phyloP scores from a whole-genome alignment of 768 basidiomycete genomes.

The Favolaschia claudopus region DNA sequence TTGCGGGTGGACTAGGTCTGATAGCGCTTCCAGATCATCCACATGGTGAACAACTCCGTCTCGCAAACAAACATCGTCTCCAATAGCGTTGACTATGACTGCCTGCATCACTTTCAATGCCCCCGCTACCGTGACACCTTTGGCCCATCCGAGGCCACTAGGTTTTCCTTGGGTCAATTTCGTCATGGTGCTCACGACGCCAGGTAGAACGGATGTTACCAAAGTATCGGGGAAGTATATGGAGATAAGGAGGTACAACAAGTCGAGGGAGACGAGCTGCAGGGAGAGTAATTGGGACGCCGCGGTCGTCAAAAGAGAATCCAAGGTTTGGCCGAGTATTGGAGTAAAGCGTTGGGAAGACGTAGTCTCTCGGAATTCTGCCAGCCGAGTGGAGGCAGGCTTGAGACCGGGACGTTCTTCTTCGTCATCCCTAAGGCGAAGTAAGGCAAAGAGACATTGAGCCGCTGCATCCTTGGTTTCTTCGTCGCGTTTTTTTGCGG shows the following conservation, averaged over 20 bases:
- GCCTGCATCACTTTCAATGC: slow-evolving; percentile 65
- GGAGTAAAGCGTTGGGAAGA: slow-evolving; percentile 66
- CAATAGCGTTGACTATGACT: slow-evolving; percentile 63
- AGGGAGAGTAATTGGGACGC: slow-evolving; percentile 65
- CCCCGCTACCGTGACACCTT: slow-evolving; percentile 69
- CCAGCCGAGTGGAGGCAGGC: slow-evolving; percentile 38
- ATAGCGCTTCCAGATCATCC: slow-evolving; percentile 71
- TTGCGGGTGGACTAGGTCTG: slow-evolving; percentile 38
- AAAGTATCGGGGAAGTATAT: slow-evolving; percentile 61
- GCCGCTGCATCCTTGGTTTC: slow-evolving; percentile 84
- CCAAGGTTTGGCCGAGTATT: slow-evolving; percentile 83
- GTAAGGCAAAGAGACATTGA: slow-evolving; percentile 66
- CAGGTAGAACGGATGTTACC: slow-evolving; percentile 79
- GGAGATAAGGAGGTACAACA: slow-evolving; percentile 63
- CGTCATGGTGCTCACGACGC: slow-evolving; percentile 79
- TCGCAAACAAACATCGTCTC: slow-evolving; percentile 69
- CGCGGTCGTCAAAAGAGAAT: slow-evolving; percentile 69
- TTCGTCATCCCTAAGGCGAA: slow-evolving; percentile 57
- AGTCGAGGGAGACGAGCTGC: slow-evolving; percentile 67
- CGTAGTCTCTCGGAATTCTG: slow-evolving; percentile 51
- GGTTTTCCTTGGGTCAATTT: slow-evolving; percentile 69
- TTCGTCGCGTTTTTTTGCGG: slow-evolving; percentile 73
- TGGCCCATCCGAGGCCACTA: slow-evolving; percentile 70
- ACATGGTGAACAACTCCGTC: slow-evolving; percentile 65
- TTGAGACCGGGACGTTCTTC: slow-evolving; percentile 41